Evolutionary conservation across 345 rosid species (phyloP).

Genomic region (Erodium maritimum): DNA sequence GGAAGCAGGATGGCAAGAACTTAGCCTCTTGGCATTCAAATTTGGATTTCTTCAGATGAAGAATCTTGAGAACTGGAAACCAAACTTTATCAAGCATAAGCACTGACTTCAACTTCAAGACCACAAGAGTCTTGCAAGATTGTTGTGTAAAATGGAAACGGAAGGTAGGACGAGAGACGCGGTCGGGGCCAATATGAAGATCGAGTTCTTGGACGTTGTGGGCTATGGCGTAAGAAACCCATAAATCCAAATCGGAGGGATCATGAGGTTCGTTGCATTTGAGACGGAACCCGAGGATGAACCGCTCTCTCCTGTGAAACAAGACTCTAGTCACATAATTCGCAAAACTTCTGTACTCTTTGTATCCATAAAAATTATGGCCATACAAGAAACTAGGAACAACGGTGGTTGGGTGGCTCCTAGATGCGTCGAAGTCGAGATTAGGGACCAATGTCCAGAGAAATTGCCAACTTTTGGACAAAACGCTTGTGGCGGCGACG

Average conservation of each 20-base stretch:
- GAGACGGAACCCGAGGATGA: not conserved
- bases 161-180: too few relatives aligned
- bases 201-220: conserved; percentile 4
- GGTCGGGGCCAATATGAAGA: not conserved
- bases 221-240: conserved; percentile 9
- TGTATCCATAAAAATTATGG: too few relatives aligned
- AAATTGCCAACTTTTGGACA: conserved; percentile 13
- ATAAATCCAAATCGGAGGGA: conserved; percentile 2
- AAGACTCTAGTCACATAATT: conserved; percentile 10
- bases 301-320: conserved; percentile 6
- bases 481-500: conserved; percentile 2
- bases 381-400: too few relatives aligned
- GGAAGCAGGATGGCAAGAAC: too few relatives aligned
- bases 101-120: too few relatives aligned
- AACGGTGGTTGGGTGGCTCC: not conserved
- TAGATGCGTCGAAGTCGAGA: conserved; percentile 3
- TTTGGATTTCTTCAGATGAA: too few relatives aligned
- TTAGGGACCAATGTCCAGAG: conserved; percentile 8
- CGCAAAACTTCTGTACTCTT: not conserved
- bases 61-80: too few relatives aligned
- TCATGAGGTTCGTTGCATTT: not conserved
- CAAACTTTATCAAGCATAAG: too few relatives aligned
- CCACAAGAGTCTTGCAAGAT: too few relatives aligned
- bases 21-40: too few relatives aligned
- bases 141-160: too few relatives aligned